Conservation (phyloP, 805 yeast species). For the Suhomyces prunicola region DNA sequence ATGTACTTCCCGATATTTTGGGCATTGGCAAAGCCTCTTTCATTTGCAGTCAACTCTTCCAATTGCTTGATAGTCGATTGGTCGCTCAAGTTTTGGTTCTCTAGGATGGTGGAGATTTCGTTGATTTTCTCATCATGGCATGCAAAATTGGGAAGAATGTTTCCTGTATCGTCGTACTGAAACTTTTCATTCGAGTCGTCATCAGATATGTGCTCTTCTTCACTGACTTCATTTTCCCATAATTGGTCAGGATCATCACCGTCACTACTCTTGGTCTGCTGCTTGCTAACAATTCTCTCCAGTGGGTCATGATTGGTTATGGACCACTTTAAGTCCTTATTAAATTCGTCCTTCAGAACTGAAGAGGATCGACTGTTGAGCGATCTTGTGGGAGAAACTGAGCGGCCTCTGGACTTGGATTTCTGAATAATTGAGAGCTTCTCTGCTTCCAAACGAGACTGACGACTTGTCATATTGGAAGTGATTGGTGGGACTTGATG, state of each 20-base stretch:
- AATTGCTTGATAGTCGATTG: constrained; percentile 47
- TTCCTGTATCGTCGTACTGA: constrained; percentile 59
- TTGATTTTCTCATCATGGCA: constrained; percentile 40
- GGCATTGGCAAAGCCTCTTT: constrained; percentile 59
- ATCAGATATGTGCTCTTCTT: constrained; percentile 60
- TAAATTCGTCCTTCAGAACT: constrained; percentile 33
- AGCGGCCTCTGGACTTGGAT: constrained; percentile 37
- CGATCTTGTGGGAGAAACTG: constrained; percentile 30
- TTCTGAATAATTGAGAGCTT: constrained; percentile 39
- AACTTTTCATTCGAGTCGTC: constrained; percentile 56
- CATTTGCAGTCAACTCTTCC: constrained; percentile 56
- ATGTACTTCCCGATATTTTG: constrained; percentile 37
- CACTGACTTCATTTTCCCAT: constrained; percentile 42
- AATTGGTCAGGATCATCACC: constrained; percentile 11
- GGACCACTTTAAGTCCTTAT: constrained; percentile 55
- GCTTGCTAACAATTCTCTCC: constrained; percentile 38
- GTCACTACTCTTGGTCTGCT: constrained; percentile 6
- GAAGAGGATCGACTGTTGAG: constrained; percentile 34
- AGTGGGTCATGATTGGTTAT: constrained; percentile 74
- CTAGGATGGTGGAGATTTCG: constrained; percentile 35
- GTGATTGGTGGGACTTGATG: background rate
- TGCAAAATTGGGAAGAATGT: constrained; percentile 56
- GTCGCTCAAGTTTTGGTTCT: constrained; percentile 41
- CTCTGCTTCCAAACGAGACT: constrained; percentile 40
- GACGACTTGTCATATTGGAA: constrained; percentile 27